Percentiles rank a stretch among this genome's conserved stretches.
Conservation (phyloP, 2,329 filamentous ascomycete species). For the Dactylonectria macrodidyma region DNA sequence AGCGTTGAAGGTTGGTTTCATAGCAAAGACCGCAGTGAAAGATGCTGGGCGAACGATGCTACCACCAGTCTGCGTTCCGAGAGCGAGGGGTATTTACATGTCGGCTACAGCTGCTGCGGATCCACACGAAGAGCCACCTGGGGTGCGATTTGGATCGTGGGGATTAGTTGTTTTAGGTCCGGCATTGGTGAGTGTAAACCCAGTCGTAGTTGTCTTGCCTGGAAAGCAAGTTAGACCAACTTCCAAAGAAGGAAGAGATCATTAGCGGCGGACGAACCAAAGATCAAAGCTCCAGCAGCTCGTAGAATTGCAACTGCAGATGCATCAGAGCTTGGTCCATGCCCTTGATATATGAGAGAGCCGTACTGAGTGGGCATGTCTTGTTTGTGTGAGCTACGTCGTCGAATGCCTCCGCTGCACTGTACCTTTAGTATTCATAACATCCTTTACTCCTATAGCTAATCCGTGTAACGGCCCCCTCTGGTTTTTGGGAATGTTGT, state of each 20-base stretch:
- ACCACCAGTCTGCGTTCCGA: conserved; percentile 76
- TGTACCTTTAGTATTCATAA: too few relatives aligned
- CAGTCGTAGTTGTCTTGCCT: conserved; percentile 54
- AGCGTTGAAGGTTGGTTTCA: conserved; percentile 40
- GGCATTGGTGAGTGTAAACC: conserved; percentile 68
- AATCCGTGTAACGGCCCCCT: too few relatives aligned
- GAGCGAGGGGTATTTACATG: conserved; percentile 68
- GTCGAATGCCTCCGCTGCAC: too few relatives aligned
- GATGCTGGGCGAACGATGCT: conserved; percentile 73
- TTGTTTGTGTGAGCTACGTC: conserved; percentile 26
- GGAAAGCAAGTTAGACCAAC: too few relatives aligned
- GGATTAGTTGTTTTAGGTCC: conserved; percentile 70
- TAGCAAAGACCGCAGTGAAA: conserved; percentile 66
- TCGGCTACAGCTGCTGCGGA: conserved; percentile 75
- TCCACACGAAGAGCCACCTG: conserved; percentile 75
- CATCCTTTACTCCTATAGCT: too few relatives aligned
- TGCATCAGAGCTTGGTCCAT: conserved; percentile 64
- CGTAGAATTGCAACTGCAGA: conserved; percentile 66
- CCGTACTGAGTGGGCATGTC: conserved; percentile 70
- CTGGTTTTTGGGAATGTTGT: too few relatives aligned
- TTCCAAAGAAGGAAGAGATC: conserved; percentile 40
- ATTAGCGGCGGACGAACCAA: conserved; percentile 50
- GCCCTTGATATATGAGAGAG: conserved; percentile 66
- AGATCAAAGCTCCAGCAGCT: conserved; percentile 67
- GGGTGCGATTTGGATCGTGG: conserved; percentile 73